Base-by-base conservation (phyloP, 2,329 filamentous ascomycete species). In the Diaporthe destruens region DNA sequence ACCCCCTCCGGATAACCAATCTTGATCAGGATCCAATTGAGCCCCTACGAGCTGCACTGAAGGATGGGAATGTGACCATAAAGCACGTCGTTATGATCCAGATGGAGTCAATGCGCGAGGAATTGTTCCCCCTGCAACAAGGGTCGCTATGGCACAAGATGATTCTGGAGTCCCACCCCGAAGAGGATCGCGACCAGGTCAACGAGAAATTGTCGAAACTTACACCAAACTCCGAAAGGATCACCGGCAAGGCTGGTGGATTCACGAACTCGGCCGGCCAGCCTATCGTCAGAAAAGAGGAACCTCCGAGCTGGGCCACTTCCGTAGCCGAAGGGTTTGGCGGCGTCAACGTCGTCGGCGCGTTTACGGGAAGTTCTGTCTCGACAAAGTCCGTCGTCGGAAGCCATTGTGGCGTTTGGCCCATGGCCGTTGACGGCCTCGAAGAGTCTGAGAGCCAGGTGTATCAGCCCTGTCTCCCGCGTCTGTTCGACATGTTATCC, bases 401-500 rank as follows among this genome's bases (percentile, higher is more conserved):
- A 6, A 83, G 82, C 11, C 71, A 85, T 9, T 86, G 84, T 56
- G 61, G 84, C 6, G 75, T 85, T n/a, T 79, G 78, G 0, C 84
- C 84, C 0, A 74, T 86, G 14, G 78, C 84, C 2, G 81, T 79
- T 2, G 84, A 85, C 49, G 84, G 84, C 71, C 85, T 85, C 44
- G 77, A 80, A 23, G 84, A 86, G 72, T 81, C 80, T 66, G 75
- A 79, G 5, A 79, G 84, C 32, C 81, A 85, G 66, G 77, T 85
- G 29, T 85, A 85, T 72, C 83, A 85, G 54, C 84, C 84, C 0
- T 86, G 84, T 56, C 71, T 86, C 63, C 81, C 85, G 0, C 84
- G 83, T 5, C 74, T 82, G n/a, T 75, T 83, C 6, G 77, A 83
- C 9, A 78, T 78, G 18, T 71, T 84, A 69, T 83, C 82, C 59